Conservation (phyloP, 106 monocot species). For the Acorus calamus region DNA sequence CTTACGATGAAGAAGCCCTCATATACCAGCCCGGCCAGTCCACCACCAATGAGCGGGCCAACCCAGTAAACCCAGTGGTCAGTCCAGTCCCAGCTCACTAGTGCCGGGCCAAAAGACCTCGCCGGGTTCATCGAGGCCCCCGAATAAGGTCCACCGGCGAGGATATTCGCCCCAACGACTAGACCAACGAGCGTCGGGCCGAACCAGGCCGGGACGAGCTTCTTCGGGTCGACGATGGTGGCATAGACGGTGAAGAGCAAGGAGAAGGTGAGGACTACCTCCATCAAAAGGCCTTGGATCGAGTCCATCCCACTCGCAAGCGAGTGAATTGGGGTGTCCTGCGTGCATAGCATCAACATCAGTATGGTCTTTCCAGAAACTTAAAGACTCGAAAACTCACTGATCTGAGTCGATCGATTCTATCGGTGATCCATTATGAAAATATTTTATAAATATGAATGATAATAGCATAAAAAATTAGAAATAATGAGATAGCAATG, state of each 20-base stretch:
- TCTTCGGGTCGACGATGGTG: constrained; percentile 66
- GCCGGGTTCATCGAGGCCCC: constrained; percentile 97
- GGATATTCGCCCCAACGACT: constrained; percentile 59
- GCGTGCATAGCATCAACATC: background rate
- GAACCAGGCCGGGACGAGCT: constrained; percentile 22
- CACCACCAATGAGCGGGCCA: constrained; percentile 66
- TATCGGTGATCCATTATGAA: no score
- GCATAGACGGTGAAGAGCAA: constrained; percentile 71
- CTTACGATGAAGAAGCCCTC: constrained; percentile 34
- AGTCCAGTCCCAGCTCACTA: constrained; percentile 45
- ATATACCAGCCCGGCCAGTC: constrained; percentile 56
- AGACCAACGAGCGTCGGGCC: constrained; percentile 64
- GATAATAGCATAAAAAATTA: no score
- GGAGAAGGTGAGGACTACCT: constrained; percentile 81
- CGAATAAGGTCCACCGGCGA: constrained; percentile 70
- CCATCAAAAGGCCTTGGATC: constrained; percentile 57
- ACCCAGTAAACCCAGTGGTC: constrained; percentile 85
- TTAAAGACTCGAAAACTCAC: no score
- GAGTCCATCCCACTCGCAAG: constrained; percentile 41
- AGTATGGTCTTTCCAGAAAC: no score
- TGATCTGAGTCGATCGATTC: no score
- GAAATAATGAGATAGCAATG: no score
- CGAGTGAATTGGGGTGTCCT: constrained; percentile 59
- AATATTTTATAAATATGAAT: no score
- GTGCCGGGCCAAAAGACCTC: constrained; percentile 72